Conservation (phyloP, 2,329 filamentous ascomycete genomes). For the Fusarium beomiforme region DNA sequence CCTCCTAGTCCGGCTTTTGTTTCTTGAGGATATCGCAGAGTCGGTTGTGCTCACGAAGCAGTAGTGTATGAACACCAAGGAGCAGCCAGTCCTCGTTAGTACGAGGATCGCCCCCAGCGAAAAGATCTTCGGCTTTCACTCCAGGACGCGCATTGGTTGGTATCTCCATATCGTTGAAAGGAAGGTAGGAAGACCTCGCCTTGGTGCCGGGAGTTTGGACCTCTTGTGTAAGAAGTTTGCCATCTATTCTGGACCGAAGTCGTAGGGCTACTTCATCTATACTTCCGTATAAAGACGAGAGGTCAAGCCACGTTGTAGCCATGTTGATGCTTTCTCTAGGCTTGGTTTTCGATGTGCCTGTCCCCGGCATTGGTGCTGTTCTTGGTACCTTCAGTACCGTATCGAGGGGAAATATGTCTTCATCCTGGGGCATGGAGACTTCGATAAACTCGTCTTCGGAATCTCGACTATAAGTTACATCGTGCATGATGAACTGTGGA, state of each 20-base stretch:
- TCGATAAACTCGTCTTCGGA: rapidly evolving
- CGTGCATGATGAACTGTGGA: background rate
- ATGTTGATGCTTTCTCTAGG: background rate
- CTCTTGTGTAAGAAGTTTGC: background rate
- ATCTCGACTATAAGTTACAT: background rate
- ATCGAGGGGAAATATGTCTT: rapidly evolving
- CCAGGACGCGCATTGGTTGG: background rate
- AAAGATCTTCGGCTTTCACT: rapidly evolving
- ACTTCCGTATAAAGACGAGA: background rate
- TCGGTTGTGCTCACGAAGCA: background rate
- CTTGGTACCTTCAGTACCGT: background rate
- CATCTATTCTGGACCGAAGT: background rate
- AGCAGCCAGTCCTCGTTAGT: background rate
- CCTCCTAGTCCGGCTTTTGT: background rate
- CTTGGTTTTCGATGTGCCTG: background rate
- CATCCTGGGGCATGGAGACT: background rate
- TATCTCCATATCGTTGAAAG: background rate
- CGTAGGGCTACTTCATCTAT: background rate
- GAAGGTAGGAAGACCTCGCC: background rate
- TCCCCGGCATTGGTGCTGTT: rapidly evolving
- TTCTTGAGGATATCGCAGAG: background rate
- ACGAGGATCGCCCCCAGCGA: background rate
- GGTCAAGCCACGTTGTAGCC: background rate
- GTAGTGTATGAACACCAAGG: background rate
- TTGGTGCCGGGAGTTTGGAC: background rate